These are phyloP conservation scores for Bipolaris zeicola DNA, from an alignment of 2,329 filamentous ascomycete species.

Conservation along the genomic window DNA sequence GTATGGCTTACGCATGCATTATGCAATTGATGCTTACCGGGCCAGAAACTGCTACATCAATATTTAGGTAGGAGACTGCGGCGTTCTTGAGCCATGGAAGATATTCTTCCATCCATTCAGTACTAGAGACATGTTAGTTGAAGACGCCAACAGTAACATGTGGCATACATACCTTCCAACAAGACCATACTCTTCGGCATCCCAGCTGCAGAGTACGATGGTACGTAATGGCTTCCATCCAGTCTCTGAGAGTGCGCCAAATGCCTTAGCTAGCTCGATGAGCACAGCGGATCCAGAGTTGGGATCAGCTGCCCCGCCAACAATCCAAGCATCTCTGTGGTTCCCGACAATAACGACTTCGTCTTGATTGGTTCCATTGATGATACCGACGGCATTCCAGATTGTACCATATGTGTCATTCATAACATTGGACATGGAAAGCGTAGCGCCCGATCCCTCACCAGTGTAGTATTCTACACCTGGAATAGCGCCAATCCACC, in stretches of 20 bases:
- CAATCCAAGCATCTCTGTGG: slow-evolving; percentile 61
- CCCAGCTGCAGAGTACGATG: slow-evolving; percentile 54
- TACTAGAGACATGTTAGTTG: slow-evolving; percentile 37
- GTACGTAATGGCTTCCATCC: slow-evolving; percentile 61
- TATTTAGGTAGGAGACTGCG: slow-evolving; percentile 57
- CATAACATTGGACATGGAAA: slow-evolving; percentile 68
- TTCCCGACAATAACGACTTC: slow-evolving; percentile 62
- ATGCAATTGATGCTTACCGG: neutral
- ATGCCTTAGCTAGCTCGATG: slow-evolving; percentile 57
- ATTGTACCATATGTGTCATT: slow-evolving; percentile 80
- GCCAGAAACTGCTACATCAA: slow-evolving; percentile 53
- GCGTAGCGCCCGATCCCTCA: slow-evolving; percentile 59
- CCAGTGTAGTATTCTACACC: slow-evolving; percentile 45
- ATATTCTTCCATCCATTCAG: slow-evolving; percentile 59
- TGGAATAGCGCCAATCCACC: slow-evolving; percentile 46
- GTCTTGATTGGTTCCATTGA: slow-evolving; percentile 66
- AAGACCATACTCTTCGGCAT: slow-evolving; percentile 50
- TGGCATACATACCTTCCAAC: slow-evolving; percentile 36
- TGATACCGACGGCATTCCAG: slow-evolving; percentile 76
- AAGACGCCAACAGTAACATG: neutral
- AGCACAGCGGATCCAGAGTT: slow-evolving; percentile 58
- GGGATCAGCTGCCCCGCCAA: slow-evolving; percentile 60
- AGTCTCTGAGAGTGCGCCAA: slow-evolving; percentile 53
- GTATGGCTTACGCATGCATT: neutral
- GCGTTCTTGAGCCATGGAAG: slow-evolving; percentile 54